These are phyloP conservation scores for Aquilaria yunnanensis DNA, from an alignment of 345 rosid species.

Conservation along the genomic window DNA sequence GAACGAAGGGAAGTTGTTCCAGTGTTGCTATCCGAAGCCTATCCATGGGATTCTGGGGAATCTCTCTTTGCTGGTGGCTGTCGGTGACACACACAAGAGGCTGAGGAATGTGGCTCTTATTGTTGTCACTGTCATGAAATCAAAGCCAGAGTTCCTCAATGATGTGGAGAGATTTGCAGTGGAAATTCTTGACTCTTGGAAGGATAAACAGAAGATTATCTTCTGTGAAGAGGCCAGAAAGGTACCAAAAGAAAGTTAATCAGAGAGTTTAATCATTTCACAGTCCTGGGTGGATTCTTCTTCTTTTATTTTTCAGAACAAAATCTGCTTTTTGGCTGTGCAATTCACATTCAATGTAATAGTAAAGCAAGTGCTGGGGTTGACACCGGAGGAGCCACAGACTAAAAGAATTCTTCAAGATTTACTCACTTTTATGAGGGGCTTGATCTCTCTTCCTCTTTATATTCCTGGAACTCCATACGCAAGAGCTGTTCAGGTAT, in stretches of 20 bases:
- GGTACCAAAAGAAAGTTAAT: constrained; percentile 12
- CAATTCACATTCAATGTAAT: constrained; percentile 65
- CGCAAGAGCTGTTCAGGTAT: constrained; percentile 55
- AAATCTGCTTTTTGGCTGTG: constrained; percentile 1
- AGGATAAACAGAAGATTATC: constrained; percentile 27
- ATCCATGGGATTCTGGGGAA: constrained; percentile 56
- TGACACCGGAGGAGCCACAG: constrained; percentile 37
- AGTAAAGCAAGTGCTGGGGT: constrained; percentile 51
- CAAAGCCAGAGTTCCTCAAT: constrained; percentile 39
- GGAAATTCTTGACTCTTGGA: constrained; percentile 33
- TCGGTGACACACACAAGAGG: constrained; percentile 46
- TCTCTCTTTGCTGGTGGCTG: constrained; percentile 54
- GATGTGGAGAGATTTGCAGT: constrained; percentile 33
- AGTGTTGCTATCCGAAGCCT: constrained; percentile 50
- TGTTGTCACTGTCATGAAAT: constrained; percentile 33
- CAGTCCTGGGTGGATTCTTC: neutral
- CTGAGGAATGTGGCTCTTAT: constrained; percentile 35
- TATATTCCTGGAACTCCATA: constrained; percentile 57
- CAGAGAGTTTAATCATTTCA: neutral
- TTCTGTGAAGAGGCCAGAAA: constrained; percentile 47
- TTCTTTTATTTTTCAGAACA: neutral
- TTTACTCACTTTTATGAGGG: constrained; percentile 49
- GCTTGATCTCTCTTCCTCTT: constrained; percentile 48
- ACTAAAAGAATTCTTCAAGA: constrained; percentile 39
- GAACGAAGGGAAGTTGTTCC: constrained; percentile 58